Evolutionary conservation across 2,329 filamentous ascomycete species (phyloP).

Genomic region (Trichoderma citrinoviride): DNA sequence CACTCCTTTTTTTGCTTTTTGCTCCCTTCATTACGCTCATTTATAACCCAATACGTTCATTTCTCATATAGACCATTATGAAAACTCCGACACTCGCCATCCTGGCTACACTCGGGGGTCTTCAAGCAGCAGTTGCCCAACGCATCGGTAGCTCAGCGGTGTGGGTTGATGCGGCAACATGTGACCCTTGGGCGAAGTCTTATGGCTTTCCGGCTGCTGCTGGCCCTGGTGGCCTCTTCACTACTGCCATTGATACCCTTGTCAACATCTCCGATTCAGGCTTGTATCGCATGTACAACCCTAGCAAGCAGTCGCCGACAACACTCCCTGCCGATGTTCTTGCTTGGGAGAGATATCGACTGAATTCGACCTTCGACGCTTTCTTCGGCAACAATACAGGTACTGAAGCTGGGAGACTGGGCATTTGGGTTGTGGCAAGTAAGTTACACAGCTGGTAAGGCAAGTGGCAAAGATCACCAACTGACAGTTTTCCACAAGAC

Average conservation of each 20-base stretch:
- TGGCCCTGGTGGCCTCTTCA: conserved; percentile 3
- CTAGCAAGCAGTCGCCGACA: not conserved
- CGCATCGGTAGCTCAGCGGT: not conserved
- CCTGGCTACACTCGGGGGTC: not conserved
- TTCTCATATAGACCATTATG: not conserved
- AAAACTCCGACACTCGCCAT: not conserved
- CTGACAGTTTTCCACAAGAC: not conserved
- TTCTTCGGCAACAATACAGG: not conserved
- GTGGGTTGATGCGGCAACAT: not conserved
- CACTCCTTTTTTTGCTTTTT: not conserved
- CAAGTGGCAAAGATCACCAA: not conserved
- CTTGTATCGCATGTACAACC: not conserved
- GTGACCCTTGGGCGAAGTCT: not conserved
- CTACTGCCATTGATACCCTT: not conserved
- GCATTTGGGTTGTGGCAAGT: not conserved
- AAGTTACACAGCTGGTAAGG: not conserved
- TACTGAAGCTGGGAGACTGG: not conserved
- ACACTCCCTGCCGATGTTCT: not conserved
- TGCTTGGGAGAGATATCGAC: not conserved
- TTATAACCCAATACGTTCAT: not conserved
- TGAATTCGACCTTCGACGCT: not conserved
- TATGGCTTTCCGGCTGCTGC: not conserved
- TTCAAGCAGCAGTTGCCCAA: not conserved
- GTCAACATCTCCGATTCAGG: not conserved
- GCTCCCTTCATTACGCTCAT: not conserved